Evolutionary conservation across 1,284 basidiomycete species (phyloP).

Genomic region (Ganoderma leucocontextum): DNA sequence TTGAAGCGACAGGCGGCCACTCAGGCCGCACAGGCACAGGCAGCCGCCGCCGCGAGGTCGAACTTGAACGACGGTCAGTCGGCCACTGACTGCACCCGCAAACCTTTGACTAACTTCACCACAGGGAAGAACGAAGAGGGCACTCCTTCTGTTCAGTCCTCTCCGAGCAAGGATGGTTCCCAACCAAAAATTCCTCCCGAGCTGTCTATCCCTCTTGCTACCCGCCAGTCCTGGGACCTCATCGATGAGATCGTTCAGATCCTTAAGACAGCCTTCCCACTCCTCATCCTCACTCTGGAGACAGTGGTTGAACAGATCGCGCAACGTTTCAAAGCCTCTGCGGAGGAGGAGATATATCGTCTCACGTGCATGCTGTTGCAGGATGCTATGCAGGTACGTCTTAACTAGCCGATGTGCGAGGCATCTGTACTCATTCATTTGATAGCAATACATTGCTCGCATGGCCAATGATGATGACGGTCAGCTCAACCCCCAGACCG

Average conservation of each 20-base stretch:
- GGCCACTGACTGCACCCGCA: not conserved
- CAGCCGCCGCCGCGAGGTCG: conserved; percentile 41
- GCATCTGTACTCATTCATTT: not conserved
- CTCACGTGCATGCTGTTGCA: conserved; percentile 87
- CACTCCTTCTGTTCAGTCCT: conserved; percentile 8
- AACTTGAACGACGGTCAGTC: conserved; percentile 13
- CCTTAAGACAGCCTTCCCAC: conserved; percentile 96
- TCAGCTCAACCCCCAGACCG: conserved; percentile 65
- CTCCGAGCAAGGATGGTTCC: conserved; percentile 23
- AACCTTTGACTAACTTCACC: not conserved
- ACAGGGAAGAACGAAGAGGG: conserved; percentile 18
- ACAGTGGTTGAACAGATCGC: conserved; percentile 97
- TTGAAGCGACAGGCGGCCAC: conserved; percentile 49
- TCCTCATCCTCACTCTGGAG: conserved; percentile 95
- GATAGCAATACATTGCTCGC: conserved; percentile 76
- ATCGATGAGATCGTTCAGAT: conserved; percentile 96
- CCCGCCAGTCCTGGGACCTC: conserved; percentile 87
- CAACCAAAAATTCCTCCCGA: conserved; percentile 26
- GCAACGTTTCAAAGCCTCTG: conserved; percentile 89
- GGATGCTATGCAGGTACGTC: conserved; percentile 71
- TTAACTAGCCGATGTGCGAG: not conserved
- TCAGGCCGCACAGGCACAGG: conserved; percentile 38
- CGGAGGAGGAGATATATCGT: conserved; percentile 96
- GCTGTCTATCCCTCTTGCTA: conserved; percentile 42
- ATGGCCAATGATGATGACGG: conserved; percentile 83